Evolutionary conservation across 306 rosid genomes (phyloP).

Genomic region (Parietaria judaica): DNA sequence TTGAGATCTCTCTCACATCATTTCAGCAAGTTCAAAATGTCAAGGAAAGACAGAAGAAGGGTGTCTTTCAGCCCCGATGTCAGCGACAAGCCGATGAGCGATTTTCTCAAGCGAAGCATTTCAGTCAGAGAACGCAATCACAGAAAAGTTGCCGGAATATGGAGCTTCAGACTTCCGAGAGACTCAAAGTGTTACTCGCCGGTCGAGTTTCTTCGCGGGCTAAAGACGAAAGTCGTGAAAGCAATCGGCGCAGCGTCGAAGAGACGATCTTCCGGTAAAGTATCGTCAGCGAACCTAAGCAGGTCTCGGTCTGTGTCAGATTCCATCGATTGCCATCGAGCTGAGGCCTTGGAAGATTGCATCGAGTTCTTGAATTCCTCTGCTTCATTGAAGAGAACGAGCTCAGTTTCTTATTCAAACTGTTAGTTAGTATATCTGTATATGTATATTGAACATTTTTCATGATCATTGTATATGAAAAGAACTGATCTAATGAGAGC

Average conservation of each 20-base stretch:
- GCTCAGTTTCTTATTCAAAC: slow-evolving; percentile 30
- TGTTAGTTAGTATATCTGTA: no score
- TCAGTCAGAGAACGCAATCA: slow-evolving; percentile 8
- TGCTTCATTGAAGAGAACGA: slow-evolving; percentile 57
- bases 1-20: not conserved
- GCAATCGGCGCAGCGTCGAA: slow-evolving; percentile 42
- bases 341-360: slow-evolving; percentile 80
- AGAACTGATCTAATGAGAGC: not conserved
- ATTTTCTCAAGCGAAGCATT: slow-evolving; percentile 28
- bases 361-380: slow-evolving; percentile 82
- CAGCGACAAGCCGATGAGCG: slow-evolving; percentile 46
- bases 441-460: not conserved
- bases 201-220: slow-evolving; percentile 42
- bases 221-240: slow-evolving; percentile 54
- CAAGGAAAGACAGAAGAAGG: slow-evolving; percentile 41
- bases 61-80: slow-evolving; percentile 69
- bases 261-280: slow-evolving; percentile 48
- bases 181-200: slow-evolving; percentile 37
- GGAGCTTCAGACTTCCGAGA: slow-evolving; percentile 40
- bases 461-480: slow-evolving; percentile 3
- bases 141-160: slow-evolving; percentile 28
- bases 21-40: slow-evolving; percentile 26
- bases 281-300: slow-evolving; percentile 53
- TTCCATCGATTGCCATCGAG: slow-evolving; percentile 62
- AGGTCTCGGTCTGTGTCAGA: slow-evolving; percentile 66